A percentile compares a stretch with the other conserved stretches of the same genome.
Evolutionary conservation across 2,329 filamentous ascomycete genomes (phyloP).

Genomic region (Aplosporella prunicola): DNA sequence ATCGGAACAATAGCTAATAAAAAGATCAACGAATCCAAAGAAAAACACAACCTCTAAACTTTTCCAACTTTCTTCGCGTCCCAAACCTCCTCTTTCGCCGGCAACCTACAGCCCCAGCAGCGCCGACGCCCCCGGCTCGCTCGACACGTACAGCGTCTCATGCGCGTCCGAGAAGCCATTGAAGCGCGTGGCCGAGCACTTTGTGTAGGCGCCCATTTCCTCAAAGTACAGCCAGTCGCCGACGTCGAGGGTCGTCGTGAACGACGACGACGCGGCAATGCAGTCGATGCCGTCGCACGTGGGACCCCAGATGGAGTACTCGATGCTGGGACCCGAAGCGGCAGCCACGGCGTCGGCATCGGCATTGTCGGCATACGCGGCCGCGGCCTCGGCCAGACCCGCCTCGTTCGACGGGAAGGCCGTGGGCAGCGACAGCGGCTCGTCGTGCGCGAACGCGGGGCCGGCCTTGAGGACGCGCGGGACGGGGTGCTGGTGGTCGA

Average conservation of each 20-base stretch:
- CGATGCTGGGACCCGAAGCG: constrained; percentile 33
- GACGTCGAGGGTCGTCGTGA: constrained; percentile 70
- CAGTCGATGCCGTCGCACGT: constrained; percentile 97
- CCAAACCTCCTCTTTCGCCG: too few relatives aligned
- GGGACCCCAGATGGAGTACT: constrained; percentile 97
- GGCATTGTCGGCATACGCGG: constrained; percentile 13
- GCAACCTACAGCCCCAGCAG: constrained; percentile 47
- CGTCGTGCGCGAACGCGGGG: constrained; percentile 47
- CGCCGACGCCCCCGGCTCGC: constrained; percentile 76
- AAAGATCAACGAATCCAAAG: too few relatives aligned
- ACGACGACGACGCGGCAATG: constrained; percentile 72
- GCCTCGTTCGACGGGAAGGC: neutral
- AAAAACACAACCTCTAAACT: too few relatives aligned
- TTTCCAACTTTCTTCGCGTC: too few relatives aligned
- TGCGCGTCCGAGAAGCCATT: constrained; percentile 93
- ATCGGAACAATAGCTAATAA: too few relatives aligned
- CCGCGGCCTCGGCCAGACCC: neutral
- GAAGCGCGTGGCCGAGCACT: constrained; percentile 95
- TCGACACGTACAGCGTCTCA: constrained; percentile 89
- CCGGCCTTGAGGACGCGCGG: constrained; percentile 67
- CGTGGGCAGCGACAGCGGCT: too few relatives aligned
- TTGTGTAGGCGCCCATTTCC: constrained; percentile 97
- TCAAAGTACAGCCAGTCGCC: constrained; percentile 99
- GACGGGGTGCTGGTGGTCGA: constrained; percentile 88
- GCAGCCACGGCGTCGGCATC: constrained; percentile 12